phyloP scores from a whole-genome alignment of 2,329 filamentous ascomycete genomes.

The Raffaelea albimanens region DNA sequence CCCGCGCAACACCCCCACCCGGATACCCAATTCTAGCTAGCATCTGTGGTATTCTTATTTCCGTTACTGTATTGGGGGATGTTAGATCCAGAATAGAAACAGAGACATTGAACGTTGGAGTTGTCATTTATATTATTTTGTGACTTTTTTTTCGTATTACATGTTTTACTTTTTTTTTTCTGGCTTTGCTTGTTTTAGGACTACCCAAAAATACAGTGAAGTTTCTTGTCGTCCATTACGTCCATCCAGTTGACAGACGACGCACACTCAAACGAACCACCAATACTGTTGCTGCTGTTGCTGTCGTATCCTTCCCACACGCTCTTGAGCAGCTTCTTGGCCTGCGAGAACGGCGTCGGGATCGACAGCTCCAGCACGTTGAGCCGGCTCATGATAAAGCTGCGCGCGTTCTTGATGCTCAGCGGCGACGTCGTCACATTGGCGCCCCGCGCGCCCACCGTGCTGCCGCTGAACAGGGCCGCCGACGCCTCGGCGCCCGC shows the following conservation, averaged over 20 bases:
- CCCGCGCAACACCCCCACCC: too few relatives aligned
- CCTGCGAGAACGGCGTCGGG: constrained; percentile 26
- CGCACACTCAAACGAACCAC: constrained; percentile 14
- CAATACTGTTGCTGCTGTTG: too few relatives aligned
- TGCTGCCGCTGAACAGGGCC: neutral
- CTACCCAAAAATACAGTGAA: constrained; percentile 4
- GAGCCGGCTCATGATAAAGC: neutral
- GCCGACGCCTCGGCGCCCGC: neutral
- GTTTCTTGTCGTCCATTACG: constrained; percentile 20
- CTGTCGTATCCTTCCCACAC: constrained; percentile 27
- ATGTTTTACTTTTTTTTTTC: too few relatives aligned
- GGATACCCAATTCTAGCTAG: too few relatives aligned
- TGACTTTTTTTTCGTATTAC: too few relatives aligned
- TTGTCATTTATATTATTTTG: too few relatives aligned
- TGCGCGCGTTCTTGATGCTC: neutral
- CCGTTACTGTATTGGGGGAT: too few relatives aligned
- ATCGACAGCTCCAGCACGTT: constrained; percentile 8
- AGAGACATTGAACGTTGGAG: too few relatives aligned
- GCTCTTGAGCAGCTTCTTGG: constrained; percentile 24
- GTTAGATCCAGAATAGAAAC: too few relatives aligned
- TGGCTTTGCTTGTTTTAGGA: too few relatives aligned
- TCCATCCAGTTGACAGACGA: constrained; percentile 27
- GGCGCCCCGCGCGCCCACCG: neutral
- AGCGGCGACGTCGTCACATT: neutral
- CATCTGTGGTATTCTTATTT: too few relatives aligned